A percentile compares a stretch with the other conserved stretches of the same genome.
These are phyloP conservation scores for Starmerella sp. DNA, from an alignment of 805 yeast genomes.

Conservation along the genomic window DNA sequence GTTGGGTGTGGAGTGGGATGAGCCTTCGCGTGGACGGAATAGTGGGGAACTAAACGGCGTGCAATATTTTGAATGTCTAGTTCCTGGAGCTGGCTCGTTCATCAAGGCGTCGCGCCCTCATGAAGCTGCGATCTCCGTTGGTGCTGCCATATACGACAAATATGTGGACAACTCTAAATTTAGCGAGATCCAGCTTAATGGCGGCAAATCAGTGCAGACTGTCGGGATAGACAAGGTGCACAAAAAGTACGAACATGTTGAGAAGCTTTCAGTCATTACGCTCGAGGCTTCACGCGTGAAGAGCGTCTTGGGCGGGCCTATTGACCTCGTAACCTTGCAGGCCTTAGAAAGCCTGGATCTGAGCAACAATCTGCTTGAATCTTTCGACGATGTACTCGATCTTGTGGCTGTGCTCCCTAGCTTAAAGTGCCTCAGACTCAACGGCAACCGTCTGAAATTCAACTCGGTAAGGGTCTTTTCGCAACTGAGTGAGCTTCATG, in stretches of 20 bases:
- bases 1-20: conserved; percentile 83
- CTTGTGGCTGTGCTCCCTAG: conserved; percentile 30
- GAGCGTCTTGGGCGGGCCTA: neutral
- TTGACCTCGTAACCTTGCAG: neutral
- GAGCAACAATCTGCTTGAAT: conserved; percentile 45
- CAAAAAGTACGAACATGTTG: conserved; percentile 38
- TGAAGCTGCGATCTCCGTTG: conserved; percentile 31
- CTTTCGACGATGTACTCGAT: conserved; percentile 32
- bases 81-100: conserved; percentile 49
- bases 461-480: neutral
- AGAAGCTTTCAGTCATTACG: conserved; percentile 38
- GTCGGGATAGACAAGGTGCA: conserved; percentile 55
- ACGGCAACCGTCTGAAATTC: conserved; percentile 31
- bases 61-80: conserved; percentile 41
- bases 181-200: conserved; percentile 35
- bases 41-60: conserved; percentile 48
- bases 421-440: conserved; percentile 38
- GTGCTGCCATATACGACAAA: conserved; percentile 39
- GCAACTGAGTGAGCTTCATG: conserved; percentile 24
- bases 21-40: conserved; percentile 55
- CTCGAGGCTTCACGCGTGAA: conserved; percentile 35
- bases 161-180: conserved; percentile 34
- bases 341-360: conserved; percentile 39
- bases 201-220: conserved; percentile 47
- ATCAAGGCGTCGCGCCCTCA: conserved; percentile 37